Percentiles rank a stretch among this genome's conserved stretches.
phyloP scores from a whole-genome alignment of 768 basidiomycete species.

The Rubroboletus satanas region DNA sequence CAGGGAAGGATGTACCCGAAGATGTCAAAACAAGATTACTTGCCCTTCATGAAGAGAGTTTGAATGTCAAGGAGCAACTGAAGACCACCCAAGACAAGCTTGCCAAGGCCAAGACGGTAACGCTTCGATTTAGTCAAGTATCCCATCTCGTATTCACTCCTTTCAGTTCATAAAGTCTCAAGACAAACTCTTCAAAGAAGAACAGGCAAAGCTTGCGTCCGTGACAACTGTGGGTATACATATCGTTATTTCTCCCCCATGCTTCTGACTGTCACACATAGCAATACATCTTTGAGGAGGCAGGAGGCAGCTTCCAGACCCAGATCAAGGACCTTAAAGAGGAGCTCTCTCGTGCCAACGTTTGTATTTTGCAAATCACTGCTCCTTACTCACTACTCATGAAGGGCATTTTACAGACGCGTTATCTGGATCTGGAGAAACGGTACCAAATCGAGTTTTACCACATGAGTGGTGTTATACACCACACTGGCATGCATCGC shows the following conservation, averaged over 20 bases:
- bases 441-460: conserved; percentile 76
- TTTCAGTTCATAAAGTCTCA: conserved; percentile 86
- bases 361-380: conserved; percentile 17
- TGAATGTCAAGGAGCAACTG: conserved; percentile 62
- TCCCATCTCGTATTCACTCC: background rate
- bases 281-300: conserved; percentile 65
- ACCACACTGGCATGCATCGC: conserved; percentile 62
- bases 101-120: conserved; percentile 70
- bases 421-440: conserved; percentile 50
- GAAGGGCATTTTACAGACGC: conserved; percentile 34
- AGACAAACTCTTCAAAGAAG: conserved; percentile 84
- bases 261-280: conserved; percentile 6
- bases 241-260: background rate
- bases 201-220: conserved; percentile 56
- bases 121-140: conserved; percentile 5
- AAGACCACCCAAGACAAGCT: conserved; percentile 76
- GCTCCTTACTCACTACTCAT: background rate
- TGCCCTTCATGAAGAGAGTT: conserved; percentile 73
- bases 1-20: conserved; percentile 77
- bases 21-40: conserved; percentile 75
- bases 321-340: conserved; percentile 66
- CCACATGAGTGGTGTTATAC: conserved; percentile 74
- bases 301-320: conserved; percentile 59
- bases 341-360: conserved; percentile 57
- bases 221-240: conserved; percentile 40